Base-by-base conservation (phyloP, 106 monocot genomes). In the Amphibolis antarctica region DNA sequence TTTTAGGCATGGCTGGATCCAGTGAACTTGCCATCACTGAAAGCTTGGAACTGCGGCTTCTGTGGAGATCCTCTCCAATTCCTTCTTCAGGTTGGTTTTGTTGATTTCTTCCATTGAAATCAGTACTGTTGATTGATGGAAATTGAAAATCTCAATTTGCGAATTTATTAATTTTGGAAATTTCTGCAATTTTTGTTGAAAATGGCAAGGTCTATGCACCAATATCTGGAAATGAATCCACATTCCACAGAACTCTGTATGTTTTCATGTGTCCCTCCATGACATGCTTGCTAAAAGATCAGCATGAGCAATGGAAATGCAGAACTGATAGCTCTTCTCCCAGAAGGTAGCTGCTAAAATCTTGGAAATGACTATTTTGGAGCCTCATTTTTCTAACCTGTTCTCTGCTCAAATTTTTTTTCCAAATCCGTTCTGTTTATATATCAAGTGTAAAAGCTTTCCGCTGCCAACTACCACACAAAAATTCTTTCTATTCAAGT, bases 251-350 rank as follows among this genome's bases (percentile, higher is more conserved):
- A 53, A 94, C 76, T 14, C 45, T 94, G 29, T 89, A 79, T 48
- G 83, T 94, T 43, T 94, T 89, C 73, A 89, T 94, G 79, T 94
- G 94, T 71, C 81, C 83, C 18, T 84, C 83, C 23, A 94, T 94
- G 94, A 22, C 76, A 10, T 94, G 94, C 69, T 82, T 94, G 55
- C 75, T 77, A 11, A 69, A 58, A 63, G 94, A 94, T 58, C 89
- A 94, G 49, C 94, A 94, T 36, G 89, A 86, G 62, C 94, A 94
- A 57, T 94, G 89, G 89, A 89, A 82, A 57, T 59, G 66, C 47
- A 66, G 68, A 51, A 69, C 19, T 12, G 79, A 68, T 28, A 69
- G 70, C 59, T 70, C 62, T 50, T 54, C 67, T 65, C n/a, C 66
- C 14, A 81, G 93, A 79, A 94, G 94, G 94, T 94, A 28, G 4